Conservation (phyloP, 176 grass and related monocot species). For the Eragrostis curvula region DNA sequence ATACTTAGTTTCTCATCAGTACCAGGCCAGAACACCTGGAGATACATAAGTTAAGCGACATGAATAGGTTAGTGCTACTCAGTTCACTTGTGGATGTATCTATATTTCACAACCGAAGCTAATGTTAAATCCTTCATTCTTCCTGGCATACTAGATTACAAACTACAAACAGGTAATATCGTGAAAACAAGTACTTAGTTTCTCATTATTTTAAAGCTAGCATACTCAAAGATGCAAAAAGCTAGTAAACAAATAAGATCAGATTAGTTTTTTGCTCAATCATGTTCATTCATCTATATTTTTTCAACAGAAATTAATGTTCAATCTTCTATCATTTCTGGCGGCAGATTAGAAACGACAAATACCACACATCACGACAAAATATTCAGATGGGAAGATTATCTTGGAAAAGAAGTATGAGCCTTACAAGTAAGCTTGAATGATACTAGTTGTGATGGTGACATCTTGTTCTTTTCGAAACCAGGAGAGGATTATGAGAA, state of each 20-base stretch:
- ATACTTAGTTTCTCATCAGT: conserved; percentile 30
- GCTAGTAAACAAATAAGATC: background rate
- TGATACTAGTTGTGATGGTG: background rate
- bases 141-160: background rate
- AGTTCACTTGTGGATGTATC: background rate
- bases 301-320: conserved; percentile 21
- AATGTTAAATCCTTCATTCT: conserved; percentile 5
- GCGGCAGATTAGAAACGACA: conserved; percentile 2
- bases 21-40: background rate
- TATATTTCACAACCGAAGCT: conserved; percentile 12
- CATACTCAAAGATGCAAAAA: background rate
- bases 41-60: background rate
- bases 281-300: background rate
- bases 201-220: conserved; percentile 11
- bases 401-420: conserved; percentile 13
- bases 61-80: background rate
- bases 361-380: background rate
- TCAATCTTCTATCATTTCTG: background rate
- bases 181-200: conserved; percentile 1
- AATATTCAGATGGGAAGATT: conserved; percentile 29
- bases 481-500: conserved; percentile 11
- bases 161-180: background rate
- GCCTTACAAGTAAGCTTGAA: background rate
- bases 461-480: conserved; percentile 10
- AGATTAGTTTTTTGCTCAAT: background rate